phyloP scores from a whole-genome alignment of 441 rosid species.

The Omphalea diandra region DNA sequence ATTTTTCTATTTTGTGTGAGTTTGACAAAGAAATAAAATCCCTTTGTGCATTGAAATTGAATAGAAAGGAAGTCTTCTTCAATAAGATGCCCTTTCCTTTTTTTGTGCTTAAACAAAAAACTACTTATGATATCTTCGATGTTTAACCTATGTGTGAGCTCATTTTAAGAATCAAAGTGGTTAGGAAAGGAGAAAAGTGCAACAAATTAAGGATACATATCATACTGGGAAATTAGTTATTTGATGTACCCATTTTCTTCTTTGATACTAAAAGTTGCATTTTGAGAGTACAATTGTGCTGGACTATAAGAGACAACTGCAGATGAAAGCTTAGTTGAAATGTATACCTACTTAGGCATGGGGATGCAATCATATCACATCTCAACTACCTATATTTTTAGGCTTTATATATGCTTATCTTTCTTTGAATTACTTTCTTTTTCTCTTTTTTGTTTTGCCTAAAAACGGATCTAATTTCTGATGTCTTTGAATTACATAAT shows the following conservation, averaged over 20 bases:
- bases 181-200: background rate
- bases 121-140: conserved; percentile 18
- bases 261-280: conserved; percentile 10
- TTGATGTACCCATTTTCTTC: conserved; percentile 6
- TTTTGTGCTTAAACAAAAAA: conserved; percentile 10
- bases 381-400: too few species aligned
- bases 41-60: background rate
- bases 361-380: too few species aligned
- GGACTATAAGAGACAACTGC: conserved; percentile 6
- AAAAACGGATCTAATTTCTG: too few species aligned
- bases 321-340: background rate
- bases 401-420: background rate
- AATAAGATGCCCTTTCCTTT: background rate
- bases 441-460: too few species aligned
- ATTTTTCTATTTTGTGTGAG: background rate
- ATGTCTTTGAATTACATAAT: too few species aligned
- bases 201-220: background rate
- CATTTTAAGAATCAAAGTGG: conserved; percentile 1
- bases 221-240: background rate
- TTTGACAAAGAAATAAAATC: background rate
- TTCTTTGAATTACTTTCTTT: background rate
- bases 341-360: too few species aligned
- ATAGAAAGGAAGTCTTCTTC: background rate
- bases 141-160: conserved; percentile 6
- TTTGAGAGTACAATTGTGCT: background rate